Evolutionary conservation across 2,329 filamentous ascomycete genomes (phyloP).

Genomic region (Paraphaeosphaeria sporulosa): DNA sequence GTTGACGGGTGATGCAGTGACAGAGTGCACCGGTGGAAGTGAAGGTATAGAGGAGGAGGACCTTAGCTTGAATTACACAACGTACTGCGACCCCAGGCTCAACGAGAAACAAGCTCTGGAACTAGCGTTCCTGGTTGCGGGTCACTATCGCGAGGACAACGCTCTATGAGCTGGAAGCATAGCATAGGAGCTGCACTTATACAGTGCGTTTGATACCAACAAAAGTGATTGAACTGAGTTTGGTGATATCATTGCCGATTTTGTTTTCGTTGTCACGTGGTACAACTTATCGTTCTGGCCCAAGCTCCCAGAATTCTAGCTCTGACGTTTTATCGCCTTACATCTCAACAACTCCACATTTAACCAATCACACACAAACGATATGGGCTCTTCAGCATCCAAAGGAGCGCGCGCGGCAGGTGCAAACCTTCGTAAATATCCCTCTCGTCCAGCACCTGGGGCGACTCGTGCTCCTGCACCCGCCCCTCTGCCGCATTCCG

Average conservation of each 20-base stretch:
- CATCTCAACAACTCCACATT: constrained; percentile 34
- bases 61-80: constrained; percentile 88
- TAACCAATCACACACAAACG: constrained; percentile 16
- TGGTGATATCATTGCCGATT: no score
- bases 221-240: constrained; percentile 5
- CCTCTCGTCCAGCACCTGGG: constrained; percentile 54
- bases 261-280: constrained; percentile 12
- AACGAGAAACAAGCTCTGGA: constrained; percentile 99
- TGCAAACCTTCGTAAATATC: constrained; percentile 63
- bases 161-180: constrained; percentile 17
- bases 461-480: constrained; percentile 39
- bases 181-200: neutral
- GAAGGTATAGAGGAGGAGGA: constrained; percentile 88
- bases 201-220: neutral
- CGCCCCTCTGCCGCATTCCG: constrained; percentile 37
- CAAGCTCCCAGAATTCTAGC: constrained; percentile 25
- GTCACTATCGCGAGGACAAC: constrained; percentile 69
- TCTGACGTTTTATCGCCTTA: constrained; percentile 29
- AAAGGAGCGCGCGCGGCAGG: constrained; percentile 62
- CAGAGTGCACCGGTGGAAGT: constrained; percentile 92
- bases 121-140: constrained; percentile 90
- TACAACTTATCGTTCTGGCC: constrained; percentile 5
- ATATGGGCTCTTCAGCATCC: constrained; percentile 67
- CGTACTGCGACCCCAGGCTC: constrained; percentile 91
- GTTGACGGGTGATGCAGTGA: constrained; percentile 93